Percentiles rank a stretch among this genome's conserved stretches.
phyloP scores from a whole-genome alignment of 1,139 yeast genomes.

The Kodamaea anthophila region DNA sequence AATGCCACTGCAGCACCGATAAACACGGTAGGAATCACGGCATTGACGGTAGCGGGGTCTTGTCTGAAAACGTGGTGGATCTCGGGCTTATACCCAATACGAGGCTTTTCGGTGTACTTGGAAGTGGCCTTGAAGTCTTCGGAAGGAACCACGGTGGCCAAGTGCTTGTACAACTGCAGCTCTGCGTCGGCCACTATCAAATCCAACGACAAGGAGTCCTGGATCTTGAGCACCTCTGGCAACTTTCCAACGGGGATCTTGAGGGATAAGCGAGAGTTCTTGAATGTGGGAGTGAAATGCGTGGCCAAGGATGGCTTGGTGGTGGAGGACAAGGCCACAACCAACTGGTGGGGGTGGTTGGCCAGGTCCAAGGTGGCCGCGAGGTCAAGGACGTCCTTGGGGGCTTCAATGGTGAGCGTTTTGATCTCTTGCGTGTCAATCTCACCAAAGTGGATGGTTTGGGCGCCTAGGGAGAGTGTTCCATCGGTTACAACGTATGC shows the following conservation, averaged over 20 bases:
- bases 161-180: constrained; percentile 21
- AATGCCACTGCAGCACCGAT: constrained; percentile 37
- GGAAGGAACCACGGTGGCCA: constrained; percentile 32
- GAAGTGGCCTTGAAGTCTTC: constrained; percentile 20
- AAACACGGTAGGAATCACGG: constrained; percentile 51
- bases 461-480: constrained; percentile 21
- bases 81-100: constrained; percentile 54
- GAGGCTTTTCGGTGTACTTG: constrained; percentile 24
- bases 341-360: constrained; percentile 18
- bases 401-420: constrained; percentile 24
- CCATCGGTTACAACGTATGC: constrained; percentile 28
- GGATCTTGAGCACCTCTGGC: constrained; percentile 34
- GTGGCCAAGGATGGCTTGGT: constrained; percentile 15
- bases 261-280: constrained; percentile 18
- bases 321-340: constrained; percentile 14
- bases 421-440: constrained; percentile 31
- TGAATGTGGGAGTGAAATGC: constrained; percentile 12
- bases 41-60: constrained; percentile 50
- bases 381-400: constrained; percentile 29
- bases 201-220: constrained; percentile 25
- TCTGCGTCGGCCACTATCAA: constrained; percentile 29
- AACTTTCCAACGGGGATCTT: constrained; percentile 27
- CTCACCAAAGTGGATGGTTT: constrained; percentile 29
- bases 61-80: constrained; percentile 62
- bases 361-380: constrained; percentile 20